Evolutionary conservation across 2,329 filamentous ascomycete genomes (phyloP).

Genomic region (Alternaria sp.): DNA sequence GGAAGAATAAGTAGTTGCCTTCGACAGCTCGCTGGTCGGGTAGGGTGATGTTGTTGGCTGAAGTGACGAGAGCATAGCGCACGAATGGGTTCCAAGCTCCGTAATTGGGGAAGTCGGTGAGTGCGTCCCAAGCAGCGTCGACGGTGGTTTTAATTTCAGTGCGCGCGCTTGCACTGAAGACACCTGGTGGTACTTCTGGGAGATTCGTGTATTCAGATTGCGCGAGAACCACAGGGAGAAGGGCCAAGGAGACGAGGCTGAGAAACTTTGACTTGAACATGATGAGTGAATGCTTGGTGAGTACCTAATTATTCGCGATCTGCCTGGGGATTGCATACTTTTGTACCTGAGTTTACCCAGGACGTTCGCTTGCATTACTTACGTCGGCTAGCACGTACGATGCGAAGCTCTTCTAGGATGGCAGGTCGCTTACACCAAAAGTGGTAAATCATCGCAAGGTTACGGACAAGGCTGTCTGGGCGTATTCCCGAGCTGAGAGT

Average conservation of each 20-base stretch:
- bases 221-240: slow-evolving; percentile 6
- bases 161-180: slow-evolving; percentile 41
- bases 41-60: slow-evolving; percentile 29
- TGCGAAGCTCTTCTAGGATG: neutral
- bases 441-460: neutral
- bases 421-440: neutral
- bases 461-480: neutral
- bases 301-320: neutral
- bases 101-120: slow-evolving; percentile 40
- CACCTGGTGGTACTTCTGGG: slow-evolving; percentile 33
- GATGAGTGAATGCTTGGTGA: neutral
- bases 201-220: slow-evolving; percentile 35
- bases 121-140: slow-evolving; percentile 35
- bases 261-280: slow-evolving; percentile 5
- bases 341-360: neutral
- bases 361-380: neutral
- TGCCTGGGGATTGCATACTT: neutral
- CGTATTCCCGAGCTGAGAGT: neutral
- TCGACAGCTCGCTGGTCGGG: slow-evolving; percentile 38
- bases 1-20: slow-evolving; percentile 32
- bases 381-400: neutral
- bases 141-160: slow-evolving; percentile 36
- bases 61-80: slow-evolving; percentile 35
- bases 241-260: slow-evolving; percentile 7
- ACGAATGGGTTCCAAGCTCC: slow-evolving; percentile 47